These are phyloP conservation scores for Eucalyptus paniculata DNA, from an alignment of 345 rosid species.

Conservation along the genomic window DNA sequence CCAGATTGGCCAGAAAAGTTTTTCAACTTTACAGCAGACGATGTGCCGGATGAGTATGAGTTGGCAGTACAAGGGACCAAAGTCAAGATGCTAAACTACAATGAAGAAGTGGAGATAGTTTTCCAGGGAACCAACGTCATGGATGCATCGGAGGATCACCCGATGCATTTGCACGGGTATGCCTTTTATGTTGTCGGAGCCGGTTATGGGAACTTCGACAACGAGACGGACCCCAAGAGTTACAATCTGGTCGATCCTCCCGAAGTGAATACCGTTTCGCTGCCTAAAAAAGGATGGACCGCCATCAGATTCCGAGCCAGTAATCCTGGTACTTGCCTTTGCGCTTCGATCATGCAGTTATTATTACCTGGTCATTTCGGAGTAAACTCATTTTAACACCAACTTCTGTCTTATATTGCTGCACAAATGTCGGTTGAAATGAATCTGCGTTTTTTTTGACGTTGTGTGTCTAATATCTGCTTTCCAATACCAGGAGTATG, in stretches of 20 bases:
- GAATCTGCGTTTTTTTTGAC: not conserved
- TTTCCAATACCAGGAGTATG: not conserved
- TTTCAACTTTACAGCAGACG: not conserved
- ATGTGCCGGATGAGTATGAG: not conserved
- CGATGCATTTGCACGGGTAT: constrained; percentile 11
- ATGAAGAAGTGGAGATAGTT: constrained; percentile 9
- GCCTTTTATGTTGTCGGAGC: not conserved
- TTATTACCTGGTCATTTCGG: not conserved
- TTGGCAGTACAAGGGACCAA: not conserved
- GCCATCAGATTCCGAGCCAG: constrained; percentile 2
- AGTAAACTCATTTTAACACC: not conserved
- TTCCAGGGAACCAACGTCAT: constrained; percentile 6
- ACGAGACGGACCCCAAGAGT: not conserved
- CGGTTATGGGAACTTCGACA: constrained; percentile 1
- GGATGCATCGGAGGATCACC: not conserved
- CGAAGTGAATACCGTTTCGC: not conserved
- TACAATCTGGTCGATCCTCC: constrained; percentile 9
- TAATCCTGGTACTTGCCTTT: constrained; percentile 3
- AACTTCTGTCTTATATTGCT: not conserved
- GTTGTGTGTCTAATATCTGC: not conserved
- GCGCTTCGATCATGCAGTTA: not conserved
- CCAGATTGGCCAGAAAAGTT: not conserved
- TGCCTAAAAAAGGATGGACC: constrained; percentile 5
- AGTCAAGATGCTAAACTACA: constrained; percentile 2
- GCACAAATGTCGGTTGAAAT: not conserved